These are phyloP conservation scores for Meredithiella fracta DNA, from an alignment of 2,329 filamentous ascomycete species.

Conservation along the genomic window DNA sequence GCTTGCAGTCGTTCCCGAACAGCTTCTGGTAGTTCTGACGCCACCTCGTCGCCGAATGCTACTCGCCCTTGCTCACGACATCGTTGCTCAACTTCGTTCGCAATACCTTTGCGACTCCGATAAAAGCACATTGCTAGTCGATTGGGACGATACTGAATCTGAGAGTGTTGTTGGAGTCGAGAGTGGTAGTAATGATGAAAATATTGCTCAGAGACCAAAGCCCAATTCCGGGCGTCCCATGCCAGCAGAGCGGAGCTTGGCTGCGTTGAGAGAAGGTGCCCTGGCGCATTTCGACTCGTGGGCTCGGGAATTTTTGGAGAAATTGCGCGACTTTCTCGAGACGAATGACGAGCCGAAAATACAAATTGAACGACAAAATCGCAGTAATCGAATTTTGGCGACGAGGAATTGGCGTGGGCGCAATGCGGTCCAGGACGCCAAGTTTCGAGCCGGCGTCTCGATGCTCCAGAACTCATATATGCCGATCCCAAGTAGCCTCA, in stretches of 20 bases:
- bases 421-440: conserved; percentile 22
- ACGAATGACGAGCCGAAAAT: conserved; percentile 26
- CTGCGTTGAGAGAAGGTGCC: conserved; percentile 6
- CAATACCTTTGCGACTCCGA: conserved; percentile 28
- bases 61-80: conserved; percentile 33
- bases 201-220: too few relatives aligned
- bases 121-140: conserved; percentile 16
- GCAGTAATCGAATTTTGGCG: conserved; percentile 24
- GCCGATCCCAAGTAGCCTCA: conserved; percentile 36
- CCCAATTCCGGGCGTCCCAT: not conserved
- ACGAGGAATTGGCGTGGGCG: conserved; percentile 13
- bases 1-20: conserved; percentile 36
- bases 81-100: conserved; percentile 37
- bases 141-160: conserved; percentile 11
- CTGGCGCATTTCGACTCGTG: conserved; percentile 12
- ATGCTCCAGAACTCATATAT: conserved; percentile 35
- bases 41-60: conserved; percentile 34
- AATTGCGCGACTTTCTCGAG: conserved; percentile 8
- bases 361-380: conserved; percentile 29
- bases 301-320: conserved; percentile 11
- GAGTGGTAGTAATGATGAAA: not conserved
- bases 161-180: not conserved
- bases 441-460: conserved; percentile 23
- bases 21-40: conserved; percentile 38
- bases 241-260: conserved; percentile 13